Base-by-base conservation (phyloP, 1,139 yeast species). In the Saccharomyces hybrid region DNA sequence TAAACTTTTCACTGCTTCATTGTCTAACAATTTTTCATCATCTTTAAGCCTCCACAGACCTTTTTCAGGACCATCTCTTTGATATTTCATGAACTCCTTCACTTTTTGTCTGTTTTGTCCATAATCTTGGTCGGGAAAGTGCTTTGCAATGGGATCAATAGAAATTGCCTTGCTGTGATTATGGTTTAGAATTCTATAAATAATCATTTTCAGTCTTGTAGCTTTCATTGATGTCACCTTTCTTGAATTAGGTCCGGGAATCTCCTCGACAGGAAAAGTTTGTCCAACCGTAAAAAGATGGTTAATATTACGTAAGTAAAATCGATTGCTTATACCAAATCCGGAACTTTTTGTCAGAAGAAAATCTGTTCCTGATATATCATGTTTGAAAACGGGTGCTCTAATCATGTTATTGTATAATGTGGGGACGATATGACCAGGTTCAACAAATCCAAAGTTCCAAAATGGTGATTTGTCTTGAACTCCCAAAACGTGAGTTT, bases 81-180 rank as follows among this genome's bases (percentile, higher is more conserved):
- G 98, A 65, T 88, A 95, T 66, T 91, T 98, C 99, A 95, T 95
- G 63, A 95, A 95, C 71, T 95, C 99, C 69, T 95, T 95, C 57
- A 95, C 78, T 58, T 97, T 77, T 71, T 93, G 98, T 63, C 99
- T 80, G 66, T 90, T 93, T 70, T 95, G 99, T 90, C 93, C 91
- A 67, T 93, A 98, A 66, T 88, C 91, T 69, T 91, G 98, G 63
- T 91, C 98, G 0, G 99, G 99, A 66, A 95, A 95, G 73, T 93
- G 98, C 53, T 81, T 81, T 0, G 96, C 85, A 26, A 95, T 88
- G 62, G 95, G 98, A 60, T 85, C 85, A 2, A 95, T 96, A 6
- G 88, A 78, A 48, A 95, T 78, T 52, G 98, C 77, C 47, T 88
- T 84, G 48, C 83, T 81, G 1, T 87, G 86, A 51, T 80, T 84